phyloP scores from a whole-genome alignment of 148 eudicot genomes.

The Selenicereus undatus region DNA sequence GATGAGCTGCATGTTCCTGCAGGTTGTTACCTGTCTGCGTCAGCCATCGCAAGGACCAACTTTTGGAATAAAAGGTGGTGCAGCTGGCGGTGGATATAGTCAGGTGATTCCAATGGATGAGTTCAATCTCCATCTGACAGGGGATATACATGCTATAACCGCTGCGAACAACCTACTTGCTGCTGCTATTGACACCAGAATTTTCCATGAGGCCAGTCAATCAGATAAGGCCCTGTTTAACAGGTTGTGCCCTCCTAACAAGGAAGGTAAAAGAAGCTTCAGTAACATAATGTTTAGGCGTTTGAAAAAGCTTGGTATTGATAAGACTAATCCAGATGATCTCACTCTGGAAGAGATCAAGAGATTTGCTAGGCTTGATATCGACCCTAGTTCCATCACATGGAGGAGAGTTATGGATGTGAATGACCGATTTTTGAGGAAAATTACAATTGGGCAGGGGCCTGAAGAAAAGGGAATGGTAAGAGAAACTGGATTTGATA shows the following conservation, averaged over 20 bases:
- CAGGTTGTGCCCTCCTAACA: slow-evolving; percentile 85
- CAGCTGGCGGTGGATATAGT: slow-evolving; percentile 99
- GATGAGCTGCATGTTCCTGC: slow-evolving; percentile 19
- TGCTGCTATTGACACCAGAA: slow-evolving; percentile 94
- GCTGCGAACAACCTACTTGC: slow-evolving; percentile 99
- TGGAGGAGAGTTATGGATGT: slow-evolving; percentile 99
- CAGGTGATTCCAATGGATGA: slow-evolving; percentile 99
- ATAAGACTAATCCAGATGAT: slow-evolving; percentile 79
- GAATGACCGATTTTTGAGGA: slow-evolving; percentile 91
- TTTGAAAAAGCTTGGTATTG: slow-evolving; percentile 79
- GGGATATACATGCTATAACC: slow-evolving; percentile 98
- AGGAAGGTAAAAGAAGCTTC: slow-evolving; percentile 75
- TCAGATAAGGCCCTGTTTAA: slow-evolving; percentile 88
- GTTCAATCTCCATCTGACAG: slow-evolving; percentile 96
- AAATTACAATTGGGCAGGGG: slow-evolving; percentile 88
- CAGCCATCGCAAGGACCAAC: slow-evolving; percentile 99
- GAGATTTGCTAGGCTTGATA: slow-evolving; percentile 92
- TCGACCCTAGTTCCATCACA: slow-evolving; percentile 82
- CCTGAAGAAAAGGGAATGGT: slow-evolving; percentile 98
- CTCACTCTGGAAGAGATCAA: slow-evolving; percentile 75
- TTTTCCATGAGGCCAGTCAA: slow-evolving; percentile 91
- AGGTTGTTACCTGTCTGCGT: slow-evolving; percentile 96
- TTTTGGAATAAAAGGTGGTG: slow-evolving; percentile 99
- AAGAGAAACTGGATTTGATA: slow-evolving; percentile 96
- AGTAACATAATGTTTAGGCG: slow-evolving; percentile 84